These are phyloP conservation scores for Colletotrichum australisinense DNA, from an alignment of 2,329 filamentous ascomycete species.

Conservation along the genomic window DNA sequence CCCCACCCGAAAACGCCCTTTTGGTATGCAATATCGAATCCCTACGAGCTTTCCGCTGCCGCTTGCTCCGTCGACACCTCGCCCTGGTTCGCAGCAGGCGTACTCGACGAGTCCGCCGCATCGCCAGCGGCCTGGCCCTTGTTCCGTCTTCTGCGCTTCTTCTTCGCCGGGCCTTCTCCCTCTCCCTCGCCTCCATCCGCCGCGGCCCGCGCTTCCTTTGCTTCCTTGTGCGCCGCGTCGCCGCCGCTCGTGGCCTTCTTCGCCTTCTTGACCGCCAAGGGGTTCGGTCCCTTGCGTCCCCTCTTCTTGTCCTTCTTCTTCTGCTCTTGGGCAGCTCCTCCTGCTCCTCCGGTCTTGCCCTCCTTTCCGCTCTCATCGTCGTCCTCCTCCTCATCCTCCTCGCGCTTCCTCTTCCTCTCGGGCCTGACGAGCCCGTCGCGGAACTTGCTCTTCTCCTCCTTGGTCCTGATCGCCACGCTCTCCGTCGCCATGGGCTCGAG, in stretches of 20 bases:
- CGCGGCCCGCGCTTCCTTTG: conserved; percentile 37
- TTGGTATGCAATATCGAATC: conserved; percentile 13
- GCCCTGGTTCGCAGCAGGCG: conserved; percentile 39
- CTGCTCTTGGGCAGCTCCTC: conserved; percentile 41
- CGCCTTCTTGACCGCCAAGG: conserved; percentile 75
- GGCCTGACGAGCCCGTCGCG: conserved; percentile 72
- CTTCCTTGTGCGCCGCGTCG: conserved; percentile 38
- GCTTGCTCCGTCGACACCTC: conserved; percentile 31
- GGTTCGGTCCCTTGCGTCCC: conserved; percentile 77
- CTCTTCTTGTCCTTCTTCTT: conserved; percentile 69
- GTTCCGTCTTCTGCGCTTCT: conserved; percentile 51
- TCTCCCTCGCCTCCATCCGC: conserved; percentile 35
- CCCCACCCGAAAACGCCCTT: conserved; percentile 23
- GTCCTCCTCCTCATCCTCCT: conserved; percentile 53
- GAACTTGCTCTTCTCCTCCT: conserved; percentile 81
- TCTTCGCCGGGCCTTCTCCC: conserved; percentile 43
- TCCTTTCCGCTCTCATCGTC: conserved; percentile 43
- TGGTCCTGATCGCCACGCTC: conserved; percentile 71
- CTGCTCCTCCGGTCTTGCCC: conserved; percentile 29
- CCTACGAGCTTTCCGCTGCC: conserved; percentile 20
- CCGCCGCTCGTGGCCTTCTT: conserved; percentile 59
- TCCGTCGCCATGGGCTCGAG: conserved; percentile 78
- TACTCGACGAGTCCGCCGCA: conserved; percentile 41
- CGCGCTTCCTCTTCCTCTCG: conserved; percentile 64
- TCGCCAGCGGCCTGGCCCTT: conserved; percentile 43